phyloP scores from a whole-genome alignment of 768 basidiomycete genomes.

The Tulasnella calospora region DNA sequence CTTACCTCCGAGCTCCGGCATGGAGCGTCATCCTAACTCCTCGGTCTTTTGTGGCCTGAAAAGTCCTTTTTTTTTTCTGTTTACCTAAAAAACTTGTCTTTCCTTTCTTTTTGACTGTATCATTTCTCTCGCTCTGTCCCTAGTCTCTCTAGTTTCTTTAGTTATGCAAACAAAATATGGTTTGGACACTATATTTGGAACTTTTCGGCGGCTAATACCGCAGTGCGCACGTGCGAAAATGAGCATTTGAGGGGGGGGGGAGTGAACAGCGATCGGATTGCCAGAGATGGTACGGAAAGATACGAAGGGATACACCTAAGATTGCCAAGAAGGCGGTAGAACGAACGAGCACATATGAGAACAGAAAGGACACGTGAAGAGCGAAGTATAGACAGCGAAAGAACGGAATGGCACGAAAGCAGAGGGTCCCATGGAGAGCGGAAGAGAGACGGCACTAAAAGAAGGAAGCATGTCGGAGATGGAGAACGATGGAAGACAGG shows the following conservation, averaged over 20 bases:
- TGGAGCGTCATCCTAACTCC: background rate
- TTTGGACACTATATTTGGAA: background rate
- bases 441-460: background rate
- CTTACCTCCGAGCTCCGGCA: background rate
- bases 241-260: background rate
- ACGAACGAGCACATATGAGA: background rate
- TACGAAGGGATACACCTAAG: background rate
- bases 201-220: too few species aligned
- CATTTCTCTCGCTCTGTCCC: background rate
- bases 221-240: background rate
- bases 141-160: background rate
- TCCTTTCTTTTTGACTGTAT: background rate
- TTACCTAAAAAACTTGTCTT: background rate
- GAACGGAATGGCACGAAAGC: background rate
- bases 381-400: background rate
- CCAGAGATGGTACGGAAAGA: background rate
- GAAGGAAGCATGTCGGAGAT: background rate
- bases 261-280: too few species aligned
- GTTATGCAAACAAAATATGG: slow-evolving; percentile 1
- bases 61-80: background rate
- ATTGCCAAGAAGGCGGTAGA: background rate
- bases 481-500: background rate
- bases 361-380: background rate
- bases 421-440: background rate
- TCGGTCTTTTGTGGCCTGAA: slow-evolving; percentile 1